Evolutionary conservation across 2,329 filamentous ascomycete genomes (phyloP).

Genomic region (Aureobasidium sp.): DNA sequence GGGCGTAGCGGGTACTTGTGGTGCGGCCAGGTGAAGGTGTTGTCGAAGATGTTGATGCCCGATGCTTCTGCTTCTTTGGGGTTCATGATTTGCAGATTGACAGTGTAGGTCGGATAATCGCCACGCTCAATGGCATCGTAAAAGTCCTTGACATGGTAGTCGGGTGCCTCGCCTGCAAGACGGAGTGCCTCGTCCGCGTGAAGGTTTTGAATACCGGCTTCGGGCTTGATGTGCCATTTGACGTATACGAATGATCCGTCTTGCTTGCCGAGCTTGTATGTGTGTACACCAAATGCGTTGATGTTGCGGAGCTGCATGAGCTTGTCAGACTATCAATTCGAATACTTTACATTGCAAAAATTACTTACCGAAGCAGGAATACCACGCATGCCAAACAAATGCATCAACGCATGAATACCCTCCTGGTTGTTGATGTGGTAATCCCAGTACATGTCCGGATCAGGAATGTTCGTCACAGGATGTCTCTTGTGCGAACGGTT

Average conservation of each 20-base stretch:
- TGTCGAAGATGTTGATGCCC: conserved; percentile 48
- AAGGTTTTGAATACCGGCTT: conserved; percentile 42
- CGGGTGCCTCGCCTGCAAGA: conserved; percentile 32
- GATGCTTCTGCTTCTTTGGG: conserved; percentile 45
- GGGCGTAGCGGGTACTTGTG: conserved; percentile 42
- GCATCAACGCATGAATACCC: conserved; percentile 45
- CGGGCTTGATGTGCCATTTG: conserved; percentile 45
- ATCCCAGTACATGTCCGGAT: conserved; percentile 33
- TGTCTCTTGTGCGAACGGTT: conserved; percentile 32
- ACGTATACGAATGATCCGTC: conserved; percentile 46
- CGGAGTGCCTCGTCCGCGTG: conserved; percentile 32
- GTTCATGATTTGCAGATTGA: conserved; percentile 50
- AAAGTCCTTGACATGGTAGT: conserved; percentile 34
- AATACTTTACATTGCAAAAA: neutral
- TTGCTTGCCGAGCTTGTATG: conserved; percentile 30
- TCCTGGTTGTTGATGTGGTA: conserved; percentile 40
- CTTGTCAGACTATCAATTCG: neutral
- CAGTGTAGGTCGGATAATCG: conserved; percentile 45
- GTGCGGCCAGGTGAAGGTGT: conserved; percentile 50
- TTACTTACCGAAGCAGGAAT: conserved; percentile 35
- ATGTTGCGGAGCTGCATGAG: conserved; percentile 33
- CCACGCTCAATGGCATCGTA: conserved; percentile 41
- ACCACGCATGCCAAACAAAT: conserved; percentile 44
- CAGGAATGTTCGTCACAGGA: conserved; percentile 28
- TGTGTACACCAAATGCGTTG: conserved; percentile 45